A percentile compares a stretch with the other conserved stretches of the same genome.
These are phyloP conservation scores for Graphilbum fragrans DNA, from an alignment of 2,329 filamentous ascomycete species.

Conservation along the genomic window DNA sequence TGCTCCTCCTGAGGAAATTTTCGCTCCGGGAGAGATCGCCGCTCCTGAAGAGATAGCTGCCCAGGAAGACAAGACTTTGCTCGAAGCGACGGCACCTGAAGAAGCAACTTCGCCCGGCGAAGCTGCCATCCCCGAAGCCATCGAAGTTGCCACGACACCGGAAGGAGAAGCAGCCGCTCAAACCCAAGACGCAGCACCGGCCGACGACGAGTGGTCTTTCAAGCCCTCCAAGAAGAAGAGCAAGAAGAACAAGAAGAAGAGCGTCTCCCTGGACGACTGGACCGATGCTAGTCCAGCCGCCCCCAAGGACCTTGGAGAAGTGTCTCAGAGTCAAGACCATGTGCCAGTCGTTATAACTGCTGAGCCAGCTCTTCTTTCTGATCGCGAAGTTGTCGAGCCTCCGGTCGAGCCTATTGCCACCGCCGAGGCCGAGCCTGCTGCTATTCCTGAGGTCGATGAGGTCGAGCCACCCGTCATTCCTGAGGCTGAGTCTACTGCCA, in stretches of 20 bases:
- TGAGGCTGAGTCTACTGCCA: not conserved
- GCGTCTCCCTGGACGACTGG: not conserved
- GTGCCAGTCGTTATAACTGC: too few species aligned
- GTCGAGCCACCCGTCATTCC: not conserved
- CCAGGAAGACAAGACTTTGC: not conserved
- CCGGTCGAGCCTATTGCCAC: not conserved
- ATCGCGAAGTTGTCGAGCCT: not conserved
- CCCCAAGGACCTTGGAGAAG: too few species aligned
- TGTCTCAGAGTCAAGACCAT: too few species aligned
- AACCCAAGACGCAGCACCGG: not conserved
- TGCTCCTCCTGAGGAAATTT: not conserved
- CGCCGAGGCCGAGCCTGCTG: not conserved
- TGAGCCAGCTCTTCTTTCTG: too few species aligned
- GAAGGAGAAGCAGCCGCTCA: not conserved
- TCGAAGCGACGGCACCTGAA: not conserved
- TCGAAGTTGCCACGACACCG: not conserved
- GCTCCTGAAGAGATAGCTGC: not conserved
- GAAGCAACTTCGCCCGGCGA: not conserved
- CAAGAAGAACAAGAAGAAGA: slow-evolving; percentile 3
- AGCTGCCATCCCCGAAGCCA: not conserved
- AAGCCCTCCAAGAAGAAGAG: not conserved
- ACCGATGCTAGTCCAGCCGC: not conserved
- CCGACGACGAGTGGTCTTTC: not conserved
- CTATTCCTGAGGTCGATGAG: too few species aligned
- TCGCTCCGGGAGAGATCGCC: not conserved